Evolutionary conservation across 2,329 filamentous ascomycete genomes (phyloP).

Genomic region (Ceratocystiopsis brevicomis): DNA sequence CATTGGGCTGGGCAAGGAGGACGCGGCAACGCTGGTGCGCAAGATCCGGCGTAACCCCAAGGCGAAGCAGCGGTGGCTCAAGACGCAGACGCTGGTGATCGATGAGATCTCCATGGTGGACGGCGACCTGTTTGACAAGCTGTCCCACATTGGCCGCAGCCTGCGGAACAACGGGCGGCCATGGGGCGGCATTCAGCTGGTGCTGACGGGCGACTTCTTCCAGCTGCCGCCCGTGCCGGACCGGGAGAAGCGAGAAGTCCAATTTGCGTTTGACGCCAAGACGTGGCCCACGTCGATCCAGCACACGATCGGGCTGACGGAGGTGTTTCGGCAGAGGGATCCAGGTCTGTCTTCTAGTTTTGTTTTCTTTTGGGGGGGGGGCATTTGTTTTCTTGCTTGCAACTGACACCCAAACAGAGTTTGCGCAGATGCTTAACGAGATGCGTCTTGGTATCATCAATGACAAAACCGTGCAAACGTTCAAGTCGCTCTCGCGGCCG

Average conservation of each 20-base stretch:
- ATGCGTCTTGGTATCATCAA: slow-evolving; percentile 80
- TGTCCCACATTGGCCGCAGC: slow-evolving; percentile 68
- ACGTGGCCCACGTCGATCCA: slow-evolving; percentile 89
- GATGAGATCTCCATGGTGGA: slow-evolving; percentile 99
- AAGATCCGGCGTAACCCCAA: slow-evolving; percentile 84
- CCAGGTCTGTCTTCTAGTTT: slow-evolving; percentile 29
- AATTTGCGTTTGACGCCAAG: slow-evolving; percentile 81
- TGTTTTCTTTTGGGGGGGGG: too few relatives aligned
- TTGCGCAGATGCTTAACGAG: slow-evolving; percentile 91
- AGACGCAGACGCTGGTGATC: slow-evolving; percentile 71
- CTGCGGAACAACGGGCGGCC: slow-evolving; percentile 81
- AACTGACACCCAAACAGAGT: slow-evolving; percentile 29
- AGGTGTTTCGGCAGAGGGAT: slow-evolving; percentile 93
- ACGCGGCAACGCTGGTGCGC: slow-evolving; percentile 59
- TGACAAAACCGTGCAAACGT: slow-evolving; percentile 55
- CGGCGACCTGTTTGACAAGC: slow-evolving; percentile 88
- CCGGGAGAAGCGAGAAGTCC: slow-evolving; percentile 44
- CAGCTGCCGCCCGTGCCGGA: slow-evolving; percentile 90
- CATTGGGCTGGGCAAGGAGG: slow-evolving; percentile 86
- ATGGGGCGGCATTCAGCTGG: slow-evolving; percentile 88
- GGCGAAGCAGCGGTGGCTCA: slow-evolving; percentile 72
- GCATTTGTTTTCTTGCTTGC: too few relatives aligned
- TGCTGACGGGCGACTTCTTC: slow-evolving; percentile 96
- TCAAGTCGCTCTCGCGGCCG: slow-evolving; percentile 53
- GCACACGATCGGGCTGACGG: slow-evolving; percentile 85